These are phyloP conservation scores for Ceratocystis cacaofunesta DNA, from an alignment of 2,329 filamentous ascomycete genomes.

Conservation along the genomic window DNA sequence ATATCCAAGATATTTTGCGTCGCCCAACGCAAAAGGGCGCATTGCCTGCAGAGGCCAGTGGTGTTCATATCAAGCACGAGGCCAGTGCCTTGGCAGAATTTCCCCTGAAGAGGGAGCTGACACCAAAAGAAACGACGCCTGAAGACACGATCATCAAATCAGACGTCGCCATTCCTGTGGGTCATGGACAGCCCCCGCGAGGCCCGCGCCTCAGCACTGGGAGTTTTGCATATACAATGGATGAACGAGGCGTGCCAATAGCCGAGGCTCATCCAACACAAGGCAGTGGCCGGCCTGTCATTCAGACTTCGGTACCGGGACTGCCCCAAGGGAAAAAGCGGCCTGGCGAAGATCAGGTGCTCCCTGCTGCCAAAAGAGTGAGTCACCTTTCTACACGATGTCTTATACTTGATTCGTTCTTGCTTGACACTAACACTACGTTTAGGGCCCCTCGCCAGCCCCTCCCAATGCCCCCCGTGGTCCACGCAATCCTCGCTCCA, in stretches of 20 bases:
- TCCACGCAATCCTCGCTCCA: background rate
- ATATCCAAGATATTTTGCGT: constrained; percentile 36
- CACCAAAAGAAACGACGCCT: background rate
- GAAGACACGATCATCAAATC: background rate
- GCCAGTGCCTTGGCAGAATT: background rate
- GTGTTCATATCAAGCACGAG: background rate
- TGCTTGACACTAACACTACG: background rate
- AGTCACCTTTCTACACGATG: constrained; percentile 19
- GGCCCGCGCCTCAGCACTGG: background rate
- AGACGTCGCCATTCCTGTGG: constrained; percentile 9
- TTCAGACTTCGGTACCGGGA: constrained; percentile 25
- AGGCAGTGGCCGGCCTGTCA: constrained; percentile 25
- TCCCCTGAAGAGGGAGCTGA: background rate
- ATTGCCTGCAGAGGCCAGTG: constrained; percentile 18
- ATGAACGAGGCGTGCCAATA: constrained; percentile 12
- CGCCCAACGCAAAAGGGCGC: constrained; percentile 29
- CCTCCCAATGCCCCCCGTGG: constrained; percentile 4
- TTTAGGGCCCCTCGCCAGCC: background rate
- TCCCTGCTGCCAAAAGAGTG: constrained; percentile 30
- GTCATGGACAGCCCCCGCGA: constrained; percentile 6
- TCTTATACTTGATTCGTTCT: background rate
- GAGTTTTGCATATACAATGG: constrained; percentile 13
- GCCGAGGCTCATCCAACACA: constrained; percentile 20
- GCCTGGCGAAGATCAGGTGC: constrained; percentile 24
- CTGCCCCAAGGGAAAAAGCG: constrained; percentile 29